These are phyloP conservation scores for Apostasia ramifera DNA, from an alignment of 106 monocot species.

Conservation along the genomic window DNA sequence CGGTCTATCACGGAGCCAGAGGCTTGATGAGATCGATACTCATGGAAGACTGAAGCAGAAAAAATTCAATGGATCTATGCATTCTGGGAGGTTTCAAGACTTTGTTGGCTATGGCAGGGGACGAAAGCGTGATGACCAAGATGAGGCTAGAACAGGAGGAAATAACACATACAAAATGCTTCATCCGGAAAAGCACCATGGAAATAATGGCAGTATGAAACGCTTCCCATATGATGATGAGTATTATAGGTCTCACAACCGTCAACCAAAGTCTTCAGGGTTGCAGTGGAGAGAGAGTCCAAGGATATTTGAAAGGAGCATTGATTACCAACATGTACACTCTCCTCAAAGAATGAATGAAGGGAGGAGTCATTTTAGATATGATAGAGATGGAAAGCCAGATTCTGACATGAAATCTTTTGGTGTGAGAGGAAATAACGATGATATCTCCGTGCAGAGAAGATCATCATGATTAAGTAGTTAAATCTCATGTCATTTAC, in stretches of 20 bases:
- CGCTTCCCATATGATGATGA: constrained; percentile 23
- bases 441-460: constrained; percentile 10
- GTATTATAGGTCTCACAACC: constrained; percentile 19
- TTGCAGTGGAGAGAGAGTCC: constrained; percentile 24
- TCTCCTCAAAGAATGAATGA: constrained; percentile 13
- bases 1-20: constrained; percentile 25
- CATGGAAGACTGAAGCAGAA: constrained; percentile 30
- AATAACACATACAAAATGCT: constrained; percentile 21
- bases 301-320: constrained; percentile 19
- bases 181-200: constrained; percentile 27
- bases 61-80: constrained; percentile 27
- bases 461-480: constrained; percentile 11
- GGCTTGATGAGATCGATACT: constrained; percentile 25
- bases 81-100: constrained; percentile 25
- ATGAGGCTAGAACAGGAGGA: constrained; percentile 23
- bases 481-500: constrained; percentile 2
- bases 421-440: neutral
- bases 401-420: constrained; percentile 6
- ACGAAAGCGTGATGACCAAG: constrained; percentile 17
- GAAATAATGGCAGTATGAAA: constrained; percentile 19
- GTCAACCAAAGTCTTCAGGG: constrained; percentile 17
- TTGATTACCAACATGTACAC: constrained; percentile 15
- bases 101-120: constrained; percentile 25
- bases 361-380: constrained; percentile 3
- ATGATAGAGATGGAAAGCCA: constrained; percentile 7